Percentiles rank a stretch among this genome's conserved stretches.
Conservation (phyloP, 2,329 filamentous ascomycete species). For the Claviceps capensis region DNA sequence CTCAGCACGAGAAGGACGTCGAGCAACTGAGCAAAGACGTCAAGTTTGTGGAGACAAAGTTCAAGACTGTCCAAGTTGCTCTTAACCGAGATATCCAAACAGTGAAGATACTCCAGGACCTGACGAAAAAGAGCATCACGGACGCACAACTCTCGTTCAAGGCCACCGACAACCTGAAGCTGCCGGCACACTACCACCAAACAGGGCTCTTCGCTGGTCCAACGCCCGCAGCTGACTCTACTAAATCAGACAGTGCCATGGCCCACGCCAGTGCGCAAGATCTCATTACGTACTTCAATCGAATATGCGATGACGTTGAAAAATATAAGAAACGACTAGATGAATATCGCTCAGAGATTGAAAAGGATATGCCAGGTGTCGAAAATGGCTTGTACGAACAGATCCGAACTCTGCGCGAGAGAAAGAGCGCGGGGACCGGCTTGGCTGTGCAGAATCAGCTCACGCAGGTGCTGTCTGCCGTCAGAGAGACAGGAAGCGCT, state of each 20-base stretch:
- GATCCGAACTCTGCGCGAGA: slow-evolving; percentile 23
- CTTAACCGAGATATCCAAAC: slow-evolving; percentile 45
- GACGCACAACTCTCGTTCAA: slow-evolving; percentile 61
- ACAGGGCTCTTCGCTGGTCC: slow-evolving; percentile 28
- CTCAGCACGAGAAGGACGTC: slow-evolving; percentile 36
- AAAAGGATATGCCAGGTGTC: slow-evolving; percentile 33
- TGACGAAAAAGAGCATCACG: slow-evolving; percentile 47
- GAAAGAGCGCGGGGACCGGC: slow-evolving; percentile 12
- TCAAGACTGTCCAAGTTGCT: slow-evolving; percentile 29
- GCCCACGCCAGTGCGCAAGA: slow-evolving; percentile 26
- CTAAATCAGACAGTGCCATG: slow-evolving; percentile 19
- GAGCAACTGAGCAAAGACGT: slow-evolving; percentile 32
- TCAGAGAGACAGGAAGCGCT: slow-evolving; percentile 26
- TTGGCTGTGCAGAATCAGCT: slow-evolving; percentile 24
- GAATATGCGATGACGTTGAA: slow-evolving; percentile 28
- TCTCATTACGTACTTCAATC: slow-evolving; percentile 31
- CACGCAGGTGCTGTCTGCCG: slow-evolving; percentile 22
- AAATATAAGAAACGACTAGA: slow-evolving; percentile 29
- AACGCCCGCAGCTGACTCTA: slow-evolving; percentile 15
- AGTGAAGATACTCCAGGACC: slow-evolving; percentile 48
- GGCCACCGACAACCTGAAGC: slow-evolving; percentile 59
- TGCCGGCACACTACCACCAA: slow-evolving; percentile 46
- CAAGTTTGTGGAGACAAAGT: slow-evolving; percentile 36
- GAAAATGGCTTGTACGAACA: slow-evolving; percentile 33
- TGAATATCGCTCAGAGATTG: slow-evolving; percentile 31